Evolutionary conservation across 2,329 filamentous ascomycete genomes (phyloP).

Genomic region (Hymenoscyphus fructigenus): DNA sequence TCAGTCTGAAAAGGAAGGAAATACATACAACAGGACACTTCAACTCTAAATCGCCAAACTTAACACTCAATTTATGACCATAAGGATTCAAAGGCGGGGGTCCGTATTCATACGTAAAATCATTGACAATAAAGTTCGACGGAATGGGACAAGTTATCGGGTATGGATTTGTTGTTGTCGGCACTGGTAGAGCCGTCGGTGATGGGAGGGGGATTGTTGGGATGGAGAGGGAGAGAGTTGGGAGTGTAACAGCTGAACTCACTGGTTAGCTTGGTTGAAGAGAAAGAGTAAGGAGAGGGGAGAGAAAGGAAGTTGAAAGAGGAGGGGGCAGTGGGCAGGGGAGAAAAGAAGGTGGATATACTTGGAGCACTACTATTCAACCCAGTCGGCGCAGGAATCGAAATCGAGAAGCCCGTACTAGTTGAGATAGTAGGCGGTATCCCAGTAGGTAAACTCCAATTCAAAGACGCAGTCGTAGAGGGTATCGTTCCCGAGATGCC

Average conservation of each 20-base stretch:
- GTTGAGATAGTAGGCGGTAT: not conserved
- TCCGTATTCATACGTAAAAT: conserved; percentile 3
- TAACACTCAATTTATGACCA: not conserved
- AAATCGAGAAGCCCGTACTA: not conserved
- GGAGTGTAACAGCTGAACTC: not conserved
- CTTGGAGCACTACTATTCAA: not conserved
- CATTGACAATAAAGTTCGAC: conserved; percentile 7
- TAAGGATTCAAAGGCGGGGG: not conserved
- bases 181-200: not conserved
- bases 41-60: not conserved
- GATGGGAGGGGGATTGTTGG: not conserved
- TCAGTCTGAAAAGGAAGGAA: too few relatives aligned
- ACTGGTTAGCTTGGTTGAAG: too few relatives aligned
- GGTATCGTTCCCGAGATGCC: not conserved
- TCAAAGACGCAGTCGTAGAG: not conserved
- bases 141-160: not conserved
- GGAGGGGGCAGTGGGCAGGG: too few relatives aligned
- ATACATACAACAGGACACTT: too few relatives aligned
- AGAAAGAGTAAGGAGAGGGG: too few relatives aligned
- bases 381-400: not conserved
- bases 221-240: not conserved
- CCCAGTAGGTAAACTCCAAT: not conserved
- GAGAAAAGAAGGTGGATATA: not conserved
- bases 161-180: conserved; percentile 5
- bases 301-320: too few relatives aligned